Evolutionary conservation across 1,139 yeast species (phyloP).

Genomic region (Yamadazyma dendronema): DNA sequence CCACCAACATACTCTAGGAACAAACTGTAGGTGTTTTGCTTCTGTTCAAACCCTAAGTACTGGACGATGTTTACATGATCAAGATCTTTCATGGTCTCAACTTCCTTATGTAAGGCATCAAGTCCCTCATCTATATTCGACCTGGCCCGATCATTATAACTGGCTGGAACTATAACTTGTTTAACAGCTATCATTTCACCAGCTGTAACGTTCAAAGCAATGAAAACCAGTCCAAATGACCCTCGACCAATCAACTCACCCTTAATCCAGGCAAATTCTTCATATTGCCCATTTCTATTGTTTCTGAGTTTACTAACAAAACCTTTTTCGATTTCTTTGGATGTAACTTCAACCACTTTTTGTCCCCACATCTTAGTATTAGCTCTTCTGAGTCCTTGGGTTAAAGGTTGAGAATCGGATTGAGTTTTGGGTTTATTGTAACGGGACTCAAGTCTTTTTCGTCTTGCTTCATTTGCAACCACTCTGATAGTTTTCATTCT

Average conservation of each 20-base stretch:
- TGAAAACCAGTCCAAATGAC: slow-evolving; percentile 92
- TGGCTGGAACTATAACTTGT: slow-evolving; percentile 64
- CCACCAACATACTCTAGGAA: slow-evolving; percentile 97
- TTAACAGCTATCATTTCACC: slow-evolving; percentile 99
- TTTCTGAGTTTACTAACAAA: slow-evolving; percentile 59
- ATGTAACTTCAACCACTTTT: slow-evolving; percentile 85
- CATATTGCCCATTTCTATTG: slow-evolving; percentile 60
- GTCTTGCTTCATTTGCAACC: slow-evolving; percentile 85
- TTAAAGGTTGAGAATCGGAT: slow-evolving; percentile 14
- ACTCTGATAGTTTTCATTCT: slow-evolving; percentile 83
- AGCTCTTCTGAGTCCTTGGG: slow-evolving; percentile 54
- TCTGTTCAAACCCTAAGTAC: slow-evolving; percentile 87
- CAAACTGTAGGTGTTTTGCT: slow-evolving; percentile 71
- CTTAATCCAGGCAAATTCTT: slow-evolving; percentile 95
- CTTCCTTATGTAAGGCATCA: slow-evolving; percentile 86
- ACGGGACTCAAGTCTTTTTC: slow-evolving; percentile 46
- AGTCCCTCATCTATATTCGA: slow-evolving; percentile 51
- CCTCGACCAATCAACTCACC: slow-evolving; percentile 98
- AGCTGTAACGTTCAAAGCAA: slow-evolving; percentile 91
- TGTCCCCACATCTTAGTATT: slow-evolving; percentile 99
- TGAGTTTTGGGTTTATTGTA: slow-evolving; percentile 5
- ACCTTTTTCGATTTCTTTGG: slow-evolving; percentile 60
- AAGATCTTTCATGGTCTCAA: slow-evolving; percentile 88
- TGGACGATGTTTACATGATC: slow-evolving; percentile 95
- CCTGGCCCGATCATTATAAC: slow-evolving; percentile 8